phyloP scores from a whole-genome alignment of 306 rosid species.

The Ammopiptanthus mongolicus region DNA sequence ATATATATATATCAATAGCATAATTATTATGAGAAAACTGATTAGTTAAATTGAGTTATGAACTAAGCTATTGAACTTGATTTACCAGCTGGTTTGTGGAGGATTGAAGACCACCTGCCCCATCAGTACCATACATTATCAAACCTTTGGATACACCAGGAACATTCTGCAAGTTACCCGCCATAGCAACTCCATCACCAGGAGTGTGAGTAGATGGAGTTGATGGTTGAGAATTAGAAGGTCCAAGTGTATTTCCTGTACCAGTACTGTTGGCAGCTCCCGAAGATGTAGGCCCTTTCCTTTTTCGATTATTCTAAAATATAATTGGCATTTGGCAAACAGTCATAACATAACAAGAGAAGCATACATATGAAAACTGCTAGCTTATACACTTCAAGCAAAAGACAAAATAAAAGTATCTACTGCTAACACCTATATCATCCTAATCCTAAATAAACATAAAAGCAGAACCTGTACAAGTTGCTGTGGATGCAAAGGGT shows the following conservation, averaged over 20 bases:
- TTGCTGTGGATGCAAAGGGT: constrained; percentile 82
- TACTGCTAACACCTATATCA: not conserved
- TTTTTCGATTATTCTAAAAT: constrained; percentile 64
- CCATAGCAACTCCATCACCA: constrained; percentile 72
- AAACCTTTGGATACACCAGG: constrained; percentile 59
- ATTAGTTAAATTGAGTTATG: not conserved
- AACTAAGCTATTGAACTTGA: not conserved
- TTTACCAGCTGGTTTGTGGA: constrained; percentile 92
- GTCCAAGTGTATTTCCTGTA: constrained; percentile 88
- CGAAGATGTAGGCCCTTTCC: constrained; percentile 93
- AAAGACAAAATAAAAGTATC: constrained; percentile 10
- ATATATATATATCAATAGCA: no score
- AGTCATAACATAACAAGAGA: constrained; percentile 22
- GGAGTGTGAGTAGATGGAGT: constrained; percentile 95
- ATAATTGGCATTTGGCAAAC: constrained; percentile 6
- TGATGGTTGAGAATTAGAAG: constrained; percentile 91
- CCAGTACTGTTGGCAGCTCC: constrained; percentile 97
- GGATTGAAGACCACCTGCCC: constrained; percentile 80
- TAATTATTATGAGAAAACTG: no score
- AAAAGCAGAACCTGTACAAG: constrained; percentile 58
- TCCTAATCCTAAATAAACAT: not conserved
- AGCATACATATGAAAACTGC: not conserved
- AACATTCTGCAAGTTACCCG: constrained; percentile 69
- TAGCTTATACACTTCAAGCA: constrained; percentile 9
- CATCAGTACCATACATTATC: constrained; percentile 70